Evolutionary conservation across 768 basidiomycete species (phyloP).

Genomic region (Wakefieldia striispora): DNA sequence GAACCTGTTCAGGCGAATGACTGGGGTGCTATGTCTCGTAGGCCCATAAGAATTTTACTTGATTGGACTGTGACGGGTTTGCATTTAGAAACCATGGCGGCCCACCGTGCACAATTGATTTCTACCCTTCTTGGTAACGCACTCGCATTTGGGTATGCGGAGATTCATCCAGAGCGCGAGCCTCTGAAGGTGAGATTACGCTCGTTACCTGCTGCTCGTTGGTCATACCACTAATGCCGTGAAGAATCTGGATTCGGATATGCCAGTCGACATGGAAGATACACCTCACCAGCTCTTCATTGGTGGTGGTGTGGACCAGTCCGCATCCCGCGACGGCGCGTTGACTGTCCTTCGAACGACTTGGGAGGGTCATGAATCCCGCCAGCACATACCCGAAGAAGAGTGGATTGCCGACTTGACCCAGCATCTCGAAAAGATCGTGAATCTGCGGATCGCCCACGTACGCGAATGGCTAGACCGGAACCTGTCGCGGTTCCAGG

Average conservation of each 20-base stretch:
- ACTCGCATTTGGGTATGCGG: slow-evolving; percentile 45
- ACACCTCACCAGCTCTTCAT: slow-evolving; percentile 37
- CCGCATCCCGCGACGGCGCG: slow-evolving; percentile 13
- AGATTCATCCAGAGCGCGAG: slow-evolving; percentile 44
- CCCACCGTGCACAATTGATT: slow-evolving; percentile 47
- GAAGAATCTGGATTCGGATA: slow-evolving; percentile 55
- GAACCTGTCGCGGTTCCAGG: slow-evolving; percentile 49
- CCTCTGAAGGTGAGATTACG: slow-evolving; percentile 43
- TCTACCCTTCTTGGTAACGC: slow-evolving; percentile 44
- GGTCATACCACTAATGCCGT: not conserved
- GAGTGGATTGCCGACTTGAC: slow-evolving; percentile 42
- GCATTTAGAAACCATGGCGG: slow-evolving; percentile 43
- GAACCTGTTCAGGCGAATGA: slow-evolving; percentile 45
- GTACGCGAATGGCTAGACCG: slow-evolving; percentile 51
- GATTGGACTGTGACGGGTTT: not conserved
- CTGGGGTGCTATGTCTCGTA: slow-evolving; percentile 64
- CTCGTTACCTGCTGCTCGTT: no score
- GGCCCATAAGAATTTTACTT: slow-evolving; percentile 10
- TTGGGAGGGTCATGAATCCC: slow-evolving; percentile 18
- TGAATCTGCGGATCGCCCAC: slow-evolving; percentile 43
- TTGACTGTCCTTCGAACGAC: slow-evolving; percentile 12
- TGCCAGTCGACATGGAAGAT: slow-evolving; percentile 37
- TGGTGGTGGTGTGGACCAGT: slow-evolving; percentile 15
- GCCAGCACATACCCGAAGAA: slow-evolving; percentile 22
- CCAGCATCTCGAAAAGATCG: slow-evolving; percentile 37